These are phyloP conservation scores for Acer negundo DNA, from an alignment of 345 rosid genomes.

Conservation along the genomic window DNA sequence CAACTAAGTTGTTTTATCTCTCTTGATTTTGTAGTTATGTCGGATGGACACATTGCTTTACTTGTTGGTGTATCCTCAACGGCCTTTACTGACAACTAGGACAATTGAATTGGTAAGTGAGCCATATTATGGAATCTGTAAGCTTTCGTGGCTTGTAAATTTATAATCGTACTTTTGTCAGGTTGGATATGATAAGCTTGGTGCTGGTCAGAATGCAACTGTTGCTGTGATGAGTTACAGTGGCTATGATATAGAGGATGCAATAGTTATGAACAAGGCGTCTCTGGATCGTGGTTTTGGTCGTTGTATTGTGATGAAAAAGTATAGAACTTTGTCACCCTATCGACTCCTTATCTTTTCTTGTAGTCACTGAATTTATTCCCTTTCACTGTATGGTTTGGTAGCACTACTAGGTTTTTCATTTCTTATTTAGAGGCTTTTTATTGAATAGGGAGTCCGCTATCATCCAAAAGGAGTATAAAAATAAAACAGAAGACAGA, in stretches of 20 bases:
- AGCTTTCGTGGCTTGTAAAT: constrained; percentile 5
- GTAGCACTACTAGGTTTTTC: neutral
- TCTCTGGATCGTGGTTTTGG: constrained; percentile 99
- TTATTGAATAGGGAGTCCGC: constrained; percentile 48
- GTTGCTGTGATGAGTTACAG: constrained; percentile 95
- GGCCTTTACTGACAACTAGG: constrained; percentile 85
- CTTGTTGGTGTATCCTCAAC: constrained; percentile 89
- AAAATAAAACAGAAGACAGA: constrained; percentile 51
- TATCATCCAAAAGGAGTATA: constrained; percentile 44
- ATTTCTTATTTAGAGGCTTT: constrained; percentile 11
- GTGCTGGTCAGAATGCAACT: constrained; percentile 99
- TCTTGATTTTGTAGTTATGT: constrained; percentile 40
- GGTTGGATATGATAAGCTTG: constrained; percentile 96
- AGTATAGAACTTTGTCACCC: constrained; percentile 39
- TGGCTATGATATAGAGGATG: constrained; percentile 98
- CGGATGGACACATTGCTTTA: constrained; percentile 92
- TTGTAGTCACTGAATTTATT: neutral
- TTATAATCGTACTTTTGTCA: constrained; percentile 43
- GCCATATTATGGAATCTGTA: neutral
- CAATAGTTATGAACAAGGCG: constrained; percentile 95
- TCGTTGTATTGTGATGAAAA: constrained; percentile 92
- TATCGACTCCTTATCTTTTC: constrained; percentile 2
- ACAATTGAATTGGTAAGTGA: constrained; percentile 83
- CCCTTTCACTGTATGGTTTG: neutral
- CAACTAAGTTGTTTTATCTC: neutral